Conservation (phyloP, 192 early-diverging fungal genomes). For the Backusella westeae region DNA sequence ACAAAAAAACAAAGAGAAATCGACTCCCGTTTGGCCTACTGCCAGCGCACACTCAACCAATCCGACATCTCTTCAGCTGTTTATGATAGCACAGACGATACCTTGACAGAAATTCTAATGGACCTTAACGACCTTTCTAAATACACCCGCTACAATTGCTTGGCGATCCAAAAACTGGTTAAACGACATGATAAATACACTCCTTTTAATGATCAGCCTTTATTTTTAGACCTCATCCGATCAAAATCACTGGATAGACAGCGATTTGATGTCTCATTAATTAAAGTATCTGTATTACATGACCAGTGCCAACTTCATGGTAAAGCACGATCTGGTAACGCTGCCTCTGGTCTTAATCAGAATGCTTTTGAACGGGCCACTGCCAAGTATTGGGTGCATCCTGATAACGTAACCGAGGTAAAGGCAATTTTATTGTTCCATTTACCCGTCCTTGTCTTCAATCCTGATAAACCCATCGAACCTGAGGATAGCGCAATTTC, state of each 20-base stretch:
- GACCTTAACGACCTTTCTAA: slow-evolving; percentile 38
- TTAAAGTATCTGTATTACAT: slow-evolving; percentile 32
- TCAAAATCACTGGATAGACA: slow-evolving; percentile 56
- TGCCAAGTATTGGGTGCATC: slow-evolving; percentile 97
- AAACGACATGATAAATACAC: slow-evolving; percentile 92
- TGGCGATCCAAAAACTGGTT: slow-evolving; percentile 86
- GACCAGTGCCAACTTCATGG: slow-evolving; percentile 26
- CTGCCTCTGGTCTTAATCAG: slow-evolving; percentile 25
- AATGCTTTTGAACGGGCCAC: slow-evolving; percentile 77
- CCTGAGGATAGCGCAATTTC: slow-evolving; percentile 80
- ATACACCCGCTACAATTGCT: slow-evolving; percentile 59
- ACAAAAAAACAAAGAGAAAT: slow-evolving; percentile 74
- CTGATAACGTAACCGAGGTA: slow-evolving; percentile 94
- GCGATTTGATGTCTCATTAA: slow-evolving; percentile 59
- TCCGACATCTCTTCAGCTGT: slow-evolving; percentile 23
- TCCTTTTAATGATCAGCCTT: slow-evolving; percentile 33
- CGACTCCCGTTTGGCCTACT: slow-evolving; percentile 67
- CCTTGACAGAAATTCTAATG: slow-evolving; percentile 34
- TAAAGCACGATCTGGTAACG: slow-evolving; percentile 19
- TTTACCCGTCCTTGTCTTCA: slow-evolving; percentile 89
- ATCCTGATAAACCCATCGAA: slow-evolving; percentile 65
- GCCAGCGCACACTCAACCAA: slow-evolving; percentile 51
- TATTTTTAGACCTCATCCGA: slow-evolving; percentile 25
- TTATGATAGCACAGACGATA: slow-evolving; percentile 33
- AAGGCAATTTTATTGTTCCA: slow-evolving; percentile 89